Evolutionary conservation across 2,329 filamentous ascomycete species (phyloP).

Genomic region (Trichoderma cornu-damae): DNA sequence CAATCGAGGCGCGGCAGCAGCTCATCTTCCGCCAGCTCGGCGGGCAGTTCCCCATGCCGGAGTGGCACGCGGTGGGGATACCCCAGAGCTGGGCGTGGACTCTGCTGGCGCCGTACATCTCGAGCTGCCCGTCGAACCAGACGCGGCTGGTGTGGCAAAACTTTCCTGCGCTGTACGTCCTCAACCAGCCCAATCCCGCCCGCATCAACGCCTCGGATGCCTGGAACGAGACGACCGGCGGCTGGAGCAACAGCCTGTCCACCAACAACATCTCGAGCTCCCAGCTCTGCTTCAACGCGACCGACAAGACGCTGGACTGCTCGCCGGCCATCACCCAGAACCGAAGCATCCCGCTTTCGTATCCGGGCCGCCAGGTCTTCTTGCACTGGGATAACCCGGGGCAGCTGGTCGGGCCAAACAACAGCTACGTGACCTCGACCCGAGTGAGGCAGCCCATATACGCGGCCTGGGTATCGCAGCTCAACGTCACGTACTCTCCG

Average conservation of each 20-base stretch:
- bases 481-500: conserved; percentile 67
- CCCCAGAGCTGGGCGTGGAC: conserved; percentile 85
- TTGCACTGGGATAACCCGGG: conserved; percentile 70
- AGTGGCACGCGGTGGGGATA: conserved; percentile 74
- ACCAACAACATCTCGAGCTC: conserved; percentile 40
- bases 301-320: conserved; percentile 52
- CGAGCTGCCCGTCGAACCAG: conserved; percentile 64
- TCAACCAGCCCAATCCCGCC: conserved; percentile 72
- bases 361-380: conserved; percentile 66
- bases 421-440: conserved; percentile 67
- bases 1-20: conserved; percentile 76
- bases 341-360: conserved; percentile 64
- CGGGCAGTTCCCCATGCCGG: conserved; percentile 74
- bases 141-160: conserved; percentile 81
- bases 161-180: conserved; percentile 65
- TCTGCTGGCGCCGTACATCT: conserved; percentile 74
- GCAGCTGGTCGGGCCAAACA: conserved; percentile 68
- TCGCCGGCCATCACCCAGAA: conserved; percentile 62
- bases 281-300: conserved; percentile 55
- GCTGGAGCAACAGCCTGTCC: conserved; percentile 51
- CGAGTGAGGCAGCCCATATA: conserved; percentile 57
- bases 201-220: conserved; percentile 58
- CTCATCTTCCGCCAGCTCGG: conserved; percentile 79
- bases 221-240: conserved; percentile 59
- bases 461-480: conserved; percentile 71